These are phyloP conservation scores for Oxalis stricta DNA, from an alignment of 441 rosid species.

Conservation along the genomic window DNA sequence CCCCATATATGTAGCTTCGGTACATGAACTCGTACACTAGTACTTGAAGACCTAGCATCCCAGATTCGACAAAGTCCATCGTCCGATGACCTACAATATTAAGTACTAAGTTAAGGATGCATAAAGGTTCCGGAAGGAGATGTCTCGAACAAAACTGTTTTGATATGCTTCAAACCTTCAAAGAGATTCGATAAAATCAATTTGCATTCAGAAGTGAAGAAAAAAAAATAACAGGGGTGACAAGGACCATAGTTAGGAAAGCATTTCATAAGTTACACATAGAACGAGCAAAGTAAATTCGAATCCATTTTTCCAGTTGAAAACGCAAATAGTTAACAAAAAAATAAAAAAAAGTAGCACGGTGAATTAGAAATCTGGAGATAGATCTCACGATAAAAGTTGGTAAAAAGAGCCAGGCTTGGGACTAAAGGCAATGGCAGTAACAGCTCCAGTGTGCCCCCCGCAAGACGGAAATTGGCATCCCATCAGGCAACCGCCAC, in stretches of 20 bases:
- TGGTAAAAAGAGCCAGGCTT: constrained; percentile 48
- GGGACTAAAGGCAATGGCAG: constrained; percentile 88
- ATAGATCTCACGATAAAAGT: constrained; percentile 58
- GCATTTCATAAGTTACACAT: too few species aligned
- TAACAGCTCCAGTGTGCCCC: constrained; percentile 76
- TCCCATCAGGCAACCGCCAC: constrained; percentile 86
- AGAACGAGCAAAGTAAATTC: constrained; percentile 3
- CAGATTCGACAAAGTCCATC: constrained; percentile 85
- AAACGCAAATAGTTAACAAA: constrained; percentile 2
- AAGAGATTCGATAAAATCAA: too few species aligned
- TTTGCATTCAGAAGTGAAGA: too few species aligned
- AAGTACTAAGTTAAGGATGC: constrained; percentile 9
- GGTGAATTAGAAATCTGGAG: constrained; percentile 10
- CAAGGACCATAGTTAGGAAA: too few species aligned
- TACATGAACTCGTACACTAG: constrained; percentile 40
- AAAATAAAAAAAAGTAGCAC: constrained; percentile 1
- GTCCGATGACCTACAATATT: constrained; percentile 59
- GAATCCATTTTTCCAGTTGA: constrained; percentile 1
- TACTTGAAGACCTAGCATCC: constrained; percentile 68
- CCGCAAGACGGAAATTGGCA: constrained; percentile 62
- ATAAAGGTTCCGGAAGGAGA: constrained; percentile 7
- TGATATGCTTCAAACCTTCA: too few species aligned
- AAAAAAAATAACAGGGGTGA: too few species aligned
- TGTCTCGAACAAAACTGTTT: too few species aligned
- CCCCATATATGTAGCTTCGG: too few species aligned